Percentiles rank a stretch among this genome's conserved stretches.
Conservation (phyloP, 192 early-diverging fungal species). For the Gorgonomyces haynaldii region DNA sequence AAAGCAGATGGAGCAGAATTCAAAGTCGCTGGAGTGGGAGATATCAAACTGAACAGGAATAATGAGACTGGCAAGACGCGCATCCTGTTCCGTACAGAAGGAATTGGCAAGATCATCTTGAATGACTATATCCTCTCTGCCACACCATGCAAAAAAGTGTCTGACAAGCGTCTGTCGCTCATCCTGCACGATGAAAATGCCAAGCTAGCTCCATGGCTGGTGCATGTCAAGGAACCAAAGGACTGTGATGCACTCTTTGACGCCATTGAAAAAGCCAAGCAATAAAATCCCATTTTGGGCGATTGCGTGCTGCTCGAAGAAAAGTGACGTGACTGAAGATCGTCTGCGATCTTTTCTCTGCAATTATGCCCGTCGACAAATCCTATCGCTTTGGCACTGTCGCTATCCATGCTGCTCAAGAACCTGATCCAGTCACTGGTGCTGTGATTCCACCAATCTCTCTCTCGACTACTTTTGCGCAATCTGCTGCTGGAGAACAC, state of each 20-base stretch:
- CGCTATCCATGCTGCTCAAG: slow-evolving; percentile 87
- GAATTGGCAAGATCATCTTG: slow-evolving; percentile 25
- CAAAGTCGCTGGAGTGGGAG: slow-evolving; percentile 21
- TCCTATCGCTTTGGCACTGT: slow-evolving; percentile 67
- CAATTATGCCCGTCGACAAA: too few species aligned
- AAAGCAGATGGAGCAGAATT: slow-evolving; percentile 11
- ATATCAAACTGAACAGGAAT: slow-evolving; percentile 25
- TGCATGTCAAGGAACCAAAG: slow-evolving; percentile 13
- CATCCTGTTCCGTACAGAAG: slow-evolving; percentile 28
- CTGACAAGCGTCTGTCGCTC: slow-evolving; percentile 8
- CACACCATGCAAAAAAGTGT: slow-evolving; percentile 15
- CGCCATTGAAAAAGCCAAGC: too few species aligned
- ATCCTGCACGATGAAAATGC: slow-evolving; percentile 1
- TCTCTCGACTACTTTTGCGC: slow-evolving; percentile 94
- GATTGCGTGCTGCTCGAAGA: too few species aligned
- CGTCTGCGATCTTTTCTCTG: too few species aligned
- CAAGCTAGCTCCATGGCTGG: slow-evolving; percentile 1
- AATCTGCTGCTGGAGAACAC: slow-evolving; percentile 82
- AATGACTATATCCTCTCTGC: slow-evolving; percentile 22
- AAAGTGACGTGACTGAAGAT: too few species aligned
- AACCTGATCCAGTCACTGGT: slow-evolving; percentile 80
- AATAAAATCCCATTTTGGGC: too few species aligned
- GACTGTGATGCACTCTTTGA: too few species aligned
- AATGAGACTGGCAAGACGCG: slow-evolving; percentile 17
- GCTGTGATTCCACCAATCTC: slow-evolving; percentile 96